Percentiles rank a stretch among this genome's conserved stretches.
phyloP scores from a whole-genome alignment of 306 rosid species.

The Prunus mume region DNA sequence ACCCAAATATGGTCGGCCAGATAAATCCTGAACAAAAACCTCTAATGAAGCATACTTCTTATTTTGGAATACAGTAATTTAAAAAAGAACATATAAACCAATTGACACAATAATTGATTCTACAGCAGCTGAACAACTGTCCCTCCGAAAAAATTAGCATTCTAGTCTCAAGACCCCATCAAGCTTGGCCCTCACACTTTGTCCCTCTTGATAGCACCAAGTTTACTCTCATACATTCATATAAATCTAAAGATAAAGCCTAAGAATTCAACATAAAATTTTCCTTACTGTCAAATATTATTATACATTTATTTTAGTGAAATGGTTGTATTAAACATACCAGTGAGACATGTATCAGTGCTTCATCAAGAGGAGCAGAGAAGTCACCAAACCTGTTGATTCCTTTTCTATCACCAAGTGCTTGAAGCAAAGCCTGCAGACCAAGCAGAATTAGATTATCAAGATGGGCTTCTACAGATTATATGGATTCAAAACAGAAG shows the following conservation, averaged over 20 bases:
- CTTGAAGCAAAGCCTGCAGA: slow-evolving; percentile 79
- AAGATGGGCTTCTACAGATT: not conserved
- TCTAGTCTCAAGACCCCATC: not conserved
- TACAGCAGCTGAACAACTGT: not conserved
- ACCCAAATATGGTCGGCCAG: slow-evolving; percentile 86
- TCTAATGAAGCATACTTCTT: slow-evolving; percentile 2
- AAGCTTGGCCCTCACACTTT: not conserved
- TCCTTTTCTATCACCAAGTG: slow-evolving; percentile 96
- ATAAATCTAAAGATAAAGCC: not conserved
- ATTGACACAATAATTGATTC: not conserved
- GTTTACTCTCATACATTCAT: not conserved
- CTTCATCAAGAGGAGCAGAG: slow-evolving; percentile 97
- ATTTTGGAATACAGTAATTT: not conserved
- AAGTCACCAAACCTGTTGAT: slow-evolving; percentile 93
- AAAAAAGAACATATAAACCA: not conserved
- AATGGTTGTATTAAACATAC: slow-evolving; percentile 40
- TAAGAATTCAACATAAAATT: not conserved
- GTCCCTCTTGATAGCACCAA: not conserved
- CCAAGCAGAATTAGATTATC: slow-evolving; percentile 15
- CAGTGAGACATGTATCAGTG: slow-evolving; percentile 81
- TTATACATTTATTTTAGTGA: not conserved
- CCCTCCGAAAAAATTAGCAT: not conserved
- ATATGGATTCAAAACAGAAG: not conserved
- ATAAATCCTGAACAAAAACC: slow-evolving; percentile 68
- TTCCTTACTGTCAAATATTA: not conserved